These are phyloP conservation scores for Fraxinus greggii DNA, from an alignment of 305 asterid species.

Conservation along the genomic window DNA sequence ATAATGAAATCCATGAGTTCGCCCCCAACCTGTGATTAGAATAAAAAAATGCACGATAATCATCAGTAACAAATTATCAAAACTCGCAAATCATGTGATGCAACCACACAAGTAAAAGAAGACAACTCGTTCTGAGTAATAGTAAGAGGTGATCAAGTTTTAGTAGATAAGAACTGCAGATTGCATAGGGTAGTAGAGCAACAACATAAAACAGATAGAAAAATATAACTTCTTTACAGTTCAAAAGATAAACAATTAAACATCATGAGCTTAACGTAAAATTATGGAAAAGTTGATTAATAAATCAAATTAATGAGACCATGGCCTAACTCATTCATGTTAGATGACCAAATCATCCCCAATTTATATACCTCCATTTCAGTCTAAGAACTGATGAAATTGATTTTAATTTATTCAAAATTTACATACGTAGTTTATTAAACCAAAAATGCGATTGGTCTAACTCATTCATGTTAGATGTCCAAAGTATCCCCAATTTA, in stretches of 20 bases:
- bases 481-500: background rate
- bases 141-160: conserved; percentile 2
- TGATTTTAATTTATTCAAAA: conserved; percentile 1
- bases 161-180: background rate
- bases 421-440: background rate
- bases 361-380: background rate
- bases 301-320: background rate
- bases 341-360: background rate
- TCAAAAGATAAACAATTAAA: conserved; percentile 4
- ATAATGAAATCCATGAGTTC: conserved; percentile 95
- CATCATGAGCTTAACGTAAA: conserved; percentile 5
- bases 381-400: conserved; percentile 3
- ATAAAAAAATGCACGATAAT: background rate
- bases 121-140: background rate
- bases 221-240: conserved; percentile 2
- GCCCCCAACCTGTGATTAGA: conserved; percentile 67
- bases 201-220: conserved; percentile 36
- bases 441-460: background rate
- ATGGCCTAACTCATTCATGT: background rate
- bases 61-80: conserved; percentile 8
- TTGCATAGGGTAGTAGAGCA: background rate
- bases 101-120: conserved; percentile 6
- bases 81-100: conserved; percentile 32
- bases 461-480: background rate
- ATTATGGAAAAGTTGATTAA: background rate